Conservation (phyloP, 2,329 filamentous ascomycete species). For the Fusarium siculi region DNA sequence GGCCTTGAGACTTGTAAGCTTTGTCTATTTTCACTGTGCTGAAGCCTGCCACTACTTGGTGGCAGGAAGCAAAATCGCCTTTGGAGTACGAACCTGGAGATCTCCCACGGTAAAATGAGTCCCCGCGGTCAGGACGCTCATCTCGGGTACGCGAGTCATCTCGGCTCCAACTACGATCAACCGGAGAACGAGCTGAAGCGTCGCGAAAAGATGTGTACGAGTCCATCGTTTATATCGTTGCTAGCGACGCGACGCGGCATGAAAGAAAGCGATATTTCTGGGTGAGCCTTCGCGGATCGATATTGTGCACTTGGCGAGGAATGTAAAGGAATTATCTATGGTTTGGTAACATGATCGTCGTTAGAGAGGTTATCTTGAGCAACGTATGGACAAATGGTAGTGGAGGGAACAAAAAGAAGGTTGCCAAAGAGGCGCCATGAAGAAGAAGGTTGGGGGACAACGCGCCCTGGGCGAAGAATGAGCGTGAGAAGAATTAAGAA, state of each 20-base stretch:
- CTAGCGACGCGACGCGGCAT: constrained; percentile 31
- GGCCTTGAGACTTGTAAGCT: constrained; percentile 52
- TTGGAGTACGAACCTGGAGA: constrained; percentile 71
- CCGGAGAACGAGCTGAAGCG: constrained; percentile 61
- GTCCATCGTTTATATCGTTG: constrained; percentile 57
- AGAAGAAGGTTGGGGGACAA: constrained; percentile 31
- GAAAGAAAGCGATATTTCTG: constrained; percentile 14
- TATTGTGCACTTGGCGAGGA: constrained; percentile 40
- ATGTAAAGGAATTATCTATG: constrained; percentile 54
- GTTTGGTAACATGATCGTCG: constrained; percentile 63
- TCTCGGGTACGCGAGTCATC: constrained; percentile 64
- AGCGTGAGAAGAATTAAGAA: constrained; percentile 18
- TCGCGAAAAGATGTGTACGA: constrained; percentile 66
- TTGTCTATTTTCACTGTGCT: not conserved
- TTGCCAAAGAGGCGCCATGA: constrained; percentile 44
- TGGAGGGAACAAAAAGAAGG: constrained; percentile 38
- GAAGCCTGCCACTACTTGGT: not conserved
- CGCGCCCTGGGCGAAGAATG: constrained; percentile 25
- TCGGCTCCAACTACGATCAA: constrained; percentile 63
- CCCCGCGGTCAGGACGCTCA: constrained; percentile 57
- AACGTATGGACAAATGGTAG: constrained; percentile 38
- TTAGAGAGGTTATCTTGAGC: constrained; percentile 65
- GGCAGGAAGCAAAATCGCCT: not conserved
- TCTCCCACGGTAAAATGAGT: constrained; percentile 72
- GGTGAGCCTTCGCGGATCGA: not conserved